These are phyloP conservation scores for Scalesia atractyloides DNA, from an alignment of 129 eudicot genomes.

Conservation along the genomic window DNA sequence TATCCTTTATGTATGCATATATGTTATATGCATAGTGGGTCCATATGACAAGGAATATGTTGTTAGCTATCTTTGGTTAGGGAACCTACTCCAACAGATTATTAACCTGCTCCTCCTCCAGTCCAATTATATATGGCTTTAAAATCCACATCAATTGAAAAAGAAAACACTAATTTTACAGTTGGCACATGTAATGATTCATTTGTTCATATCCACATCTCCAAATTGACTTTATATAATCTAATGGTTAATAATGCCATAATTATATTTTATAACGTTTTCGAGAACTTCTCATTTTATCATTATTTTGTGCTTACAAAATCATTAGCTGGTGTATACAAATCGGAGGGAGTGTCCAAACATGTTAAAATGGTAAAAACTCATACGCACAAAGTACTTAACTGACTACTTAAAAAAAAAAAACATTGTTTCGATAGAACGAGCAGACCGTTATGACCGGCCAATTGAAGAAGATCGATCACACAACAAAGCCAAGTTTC, in stretches of 20 bases:
- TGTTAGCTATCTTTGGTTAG: constrained; percentile 45
- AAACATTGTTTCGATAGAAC: too few relatives aligned
- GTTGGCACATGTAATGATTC: constrained; percentile 42
- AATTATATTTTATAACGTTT: neutral
- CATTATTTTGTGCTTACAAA: neutral
- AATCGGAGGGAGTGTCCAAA: neutral
- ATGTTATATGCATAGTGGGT: constrained; percentile 33
- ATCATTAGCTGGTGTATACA: too few relatives aligned
- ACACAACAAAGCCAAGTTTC: too few relatives aligned
- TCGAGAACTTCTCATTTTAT: neutral
- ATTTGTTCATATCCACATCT: constrained; percentile 32
- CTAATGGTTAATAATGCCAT: constrained; percentile 20
- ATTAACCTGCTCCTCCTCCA: constrained; percentile 41
- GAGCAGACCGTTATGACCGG: too few relatives aligned
- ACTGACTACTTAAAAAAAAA: too few relatives aligned
- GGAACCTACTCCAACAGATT: constrained; percentile 69
- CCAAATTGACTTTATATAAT: constrained; percentile 35
- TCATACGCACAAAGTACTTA: too few relatives aligned
- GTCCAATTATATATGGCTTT: constrained; percentile 24
- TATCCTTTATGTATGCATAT: neutral
- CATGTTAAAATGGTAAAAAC: neutral
- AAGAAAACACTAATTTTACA: constrained; percentile 27
- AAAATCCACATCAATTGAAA: constrained; percentile 25
- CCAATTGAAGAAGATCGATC: too few relatives aligned
- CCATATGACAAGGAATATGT: constrained; percentile 45